Conservation (phyloP, 192 early-diverging fungal species). For the Mortierella hygrophila region DNA sequence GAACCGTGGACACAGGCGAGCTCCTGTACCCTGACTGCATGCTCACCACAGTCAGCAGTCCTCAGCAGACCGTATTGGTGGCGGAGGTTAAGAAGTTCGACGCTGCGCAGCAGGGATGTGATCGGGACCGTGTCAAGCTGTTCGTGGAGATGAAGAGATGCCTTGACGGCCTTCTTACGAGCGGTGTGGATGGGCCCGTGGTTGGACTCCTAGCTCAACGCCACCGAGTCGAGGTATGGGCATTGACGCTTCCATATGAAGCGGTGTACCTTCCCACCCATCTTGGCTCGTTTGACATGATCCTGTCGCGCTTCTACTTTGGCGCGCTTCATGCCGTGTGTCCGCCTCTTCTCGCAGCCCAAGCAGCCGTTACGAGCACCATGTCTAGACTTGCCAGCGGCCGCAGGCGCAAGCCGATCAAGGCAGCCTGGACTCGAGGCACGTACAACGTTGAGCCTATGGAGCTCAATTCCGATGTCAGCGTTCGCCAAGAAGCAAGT, state of each 20-base stretch:
- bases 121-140: background rate
- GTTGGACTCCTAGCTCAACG: background rate
- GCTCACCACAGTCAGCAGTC: background rate
- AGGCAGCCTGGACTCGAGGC: too few species aligned
- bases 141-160: conserved; percentile 1
- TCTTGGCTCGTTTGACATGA: background rate
- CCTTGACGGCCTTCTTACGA: background rate
- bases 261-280: background rate
- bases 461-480: too few species aligned
- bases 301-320: background rate
- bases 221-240: background rate
- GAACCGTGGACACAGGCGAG: background rate
- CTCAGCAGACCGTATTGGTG: background rate
- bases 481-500: too few species aligned
- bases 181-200: background rate
- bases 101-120: background rate
- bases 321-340: too few species aligned
- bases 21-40: background rate
- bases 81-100: background rate
- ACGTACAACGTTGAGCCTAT: too few species aligned
- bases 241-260: background rate
- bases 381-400: too few species aligned
- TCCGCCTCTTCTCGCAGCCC: too few species aligned
- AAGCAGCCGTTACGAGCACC: too few species aligned
- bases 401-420: too few species aligned